A percentile compares a stretch with the other conserved stretches of the same genome.
Evolutionary conservation across 352 stramenopile species (phyloP).

Genomic region (Globisporangium middletonii): DNA sequence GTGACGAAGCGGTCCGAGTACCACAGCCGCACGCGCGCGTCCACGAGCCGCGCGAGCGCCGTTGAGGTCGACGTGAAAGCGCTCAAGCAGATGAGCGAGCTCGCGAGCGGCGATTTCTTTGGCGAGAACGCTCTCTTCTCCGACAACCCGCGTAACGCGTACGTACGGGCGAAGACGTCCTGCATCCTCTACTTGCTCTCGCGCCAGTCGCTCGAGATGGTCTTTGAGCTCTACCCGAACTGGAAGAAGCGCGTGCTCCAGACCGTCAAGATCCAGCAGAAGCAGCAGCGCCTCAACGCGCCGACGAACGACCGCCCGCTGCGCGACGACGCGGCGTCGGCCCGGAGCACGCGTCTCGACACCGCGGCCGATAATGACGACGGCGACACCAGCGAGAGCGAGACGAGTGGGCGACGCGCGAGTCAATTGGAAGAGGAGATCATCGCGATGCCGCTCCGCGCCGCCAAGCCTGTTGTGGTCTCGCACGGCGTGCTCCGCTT

Average conservation of each 20-base stretch:
- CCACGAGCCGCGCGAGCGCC: background rate
- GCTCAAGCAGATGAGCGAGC: slow-evolving; percentile 30
- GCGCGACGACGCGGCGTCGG: background rate
- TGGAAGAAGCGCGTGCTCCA: slow-evolving; percentile 51
- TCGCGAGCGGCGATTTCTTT: slow-evolving; percentile 32
- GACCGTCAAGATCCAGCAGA: slow-evolving; percentile 37
- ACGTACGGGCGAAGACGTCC: slow-evolving; percentile 30
- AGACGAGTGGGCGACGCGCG: no score
- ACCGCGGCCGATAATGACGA: background rate
- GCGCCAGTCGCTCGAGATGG: slow-evolving; percentile 31
- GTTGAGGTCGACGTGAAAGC: slow-evolving; percentile 1
- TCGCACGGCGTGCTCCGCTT: background rate
- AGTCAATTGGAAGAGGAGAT: slow-evolving; percentile 1
- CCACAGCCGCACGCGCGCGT: background rate
- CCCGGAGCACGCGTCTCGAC: slow-evolving; percentile 1
- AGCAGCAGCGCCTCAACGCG: slow-evolving; percentile 25
- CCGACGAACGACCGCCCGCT: slow-evolving; percentile 6
- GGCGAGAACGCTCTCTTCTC: slow-evolving; percentile 39
- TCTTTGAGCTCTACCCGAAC: slow-evolving; percentile 40
- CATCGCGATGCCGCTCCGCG: background rate
- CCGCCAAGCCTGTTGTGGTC: background rate
- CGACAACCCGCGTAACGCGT: slow-evolving; percentile 29
- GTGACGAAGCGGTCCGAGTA: background rate
- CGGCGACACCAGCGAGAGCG: background rate
- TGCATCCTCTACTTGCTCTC: slow-evolving; percentile 45